phyloP scores from a whole-genome alignment of 371 early-diverging fungal genomes.

The Mucor sp. region DNA sequence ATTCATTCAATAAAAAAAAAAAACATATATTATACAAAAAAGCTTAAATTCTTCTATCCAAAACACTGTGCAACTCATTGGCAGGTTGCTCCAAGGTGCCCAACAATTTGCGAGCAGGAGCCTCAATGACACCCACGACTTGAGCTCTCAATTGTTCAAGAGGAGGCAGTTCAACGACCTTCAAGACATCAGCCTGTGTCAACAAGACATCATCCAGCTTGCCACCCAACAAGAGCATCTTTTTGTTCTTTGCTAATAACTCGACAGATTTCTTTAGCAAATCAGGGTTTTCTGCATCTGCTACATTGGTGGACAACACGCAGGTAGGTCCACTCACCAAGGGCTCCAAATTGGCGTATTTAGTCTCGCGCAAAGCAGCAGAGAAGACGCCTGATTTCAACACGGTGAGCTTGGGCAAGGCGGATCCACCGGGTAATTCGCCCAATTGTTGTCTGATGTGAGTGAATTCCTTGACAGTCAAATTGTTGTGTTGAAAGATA shows the following conservation, averaged over 20 bases:
- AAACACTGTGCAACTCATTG: conserved; percentile 47
- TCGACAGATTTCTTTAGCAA: conserved; percentile 51
- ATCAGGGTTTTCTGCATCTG: conserved; percentile 38
- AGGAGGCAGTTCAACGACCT: conserved; percentile 60
- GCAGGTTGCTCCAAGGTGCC: conserved; percentile 52
- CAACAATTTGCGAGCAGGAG: conserved; percentile 59
- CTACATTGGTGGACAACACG: conserved; percentile 52
- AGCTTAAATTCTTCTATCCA: conserved; percentile 42
- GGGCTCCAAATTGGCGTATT: conserved; percentile 60
- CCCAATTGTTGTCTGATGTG: conserved; percentile 56
- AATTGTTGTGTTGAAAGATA: conserved; percentile 71
- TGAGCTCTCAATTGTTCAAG: conserved; percentile 57
- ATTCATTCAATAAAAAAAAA: background rate
- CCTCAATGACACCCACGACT: conserved; percentile 58
- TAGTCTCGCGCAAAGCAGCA: conserved; percentile 55
- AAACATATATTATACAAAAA: background rate
- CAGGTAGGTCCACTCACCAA: conserved; percentile 60
- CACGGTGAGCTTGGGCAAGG: conserved; percentile 42
- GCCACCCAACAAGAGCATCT: conserved; percentile 66
- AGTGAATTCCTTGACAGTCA: conserved; percentile 63
- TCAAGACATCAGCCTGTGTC: conserved; percentile 55
- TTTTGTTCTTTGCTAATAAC: conserved; percentile 60
- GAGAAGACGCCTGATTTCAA: conserved; percentile 58
- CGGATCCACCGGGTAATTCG: conserved; percentile 19
- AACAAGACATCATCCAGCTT: conserved; percentile 59